Percentiles rank a stretch among this genome's conserved stretches.
These are phyloP conservation scores for Acanthochlamys bracteata DNA, from an alignment of 106 monocot genomes.

Conservation along the genomic window DNA sequence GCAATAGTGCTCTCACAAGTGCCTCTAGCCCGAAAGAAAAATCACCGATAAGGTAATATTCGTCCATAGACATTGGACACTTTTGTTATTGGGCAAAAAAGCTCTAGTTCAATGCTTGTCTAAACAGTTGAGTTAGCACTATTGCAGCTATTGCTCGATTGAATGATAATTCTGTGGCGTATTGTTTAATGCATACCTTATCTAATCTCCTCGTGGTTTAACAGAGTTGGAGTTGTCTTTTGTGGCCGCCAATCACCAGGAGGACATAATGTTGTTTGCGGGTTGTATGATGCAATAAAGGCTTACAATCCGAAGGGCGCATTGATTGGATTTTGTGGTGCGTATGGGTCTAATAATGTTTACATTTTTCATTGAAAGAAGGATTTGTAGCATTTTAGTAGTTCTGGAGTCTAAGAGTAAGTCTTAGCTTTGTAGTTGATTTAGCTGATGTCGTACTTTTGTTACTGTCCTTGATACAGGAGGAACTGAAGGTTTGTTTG, in stretches of 20 bases:
- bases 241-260: conserved; percentile 52
- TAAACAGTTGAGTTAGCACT: neutral
- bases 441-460: neutral
- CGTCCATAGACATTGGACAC: neutral
- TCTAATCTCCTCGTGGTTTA: too few relatives aligned
- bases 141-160: neutral
- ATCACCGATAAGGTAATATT: conserved; percentile 20
- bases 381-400: neutral
- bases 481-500: conserved; percentile 53
- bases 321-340: conserved; percentile 38
- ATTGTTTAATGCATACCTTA: neutral
- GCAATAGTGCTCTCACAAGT: neutral
- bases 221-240: conserved; percentile 39
- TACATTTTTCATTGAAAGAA: too few relatives aligned
- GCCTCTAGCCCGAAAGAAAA: conserved; percentile 8
- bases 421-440: too few relatives aligned
- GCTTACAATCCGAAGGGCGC: conserved; percentile 17
- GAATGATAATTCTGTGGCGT: neutral
- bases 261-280: conserved; percentile 41
- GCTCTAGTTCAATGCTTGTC: too few relatives aligned
- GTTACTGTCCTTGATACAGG: conserved; percentile 15
- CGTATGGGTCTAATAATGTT: conserved; percentile 3
- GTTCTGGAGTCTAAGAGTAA: too few relatives aligned
- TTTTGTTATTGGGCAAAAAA: neutral
- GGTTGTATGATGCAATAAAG: conserved; percentile 35